phyloP scores from a whole-genome alignment of 2,329 filamentous ascomycete genomes.

The Alternaria incomplexa region DNA sequence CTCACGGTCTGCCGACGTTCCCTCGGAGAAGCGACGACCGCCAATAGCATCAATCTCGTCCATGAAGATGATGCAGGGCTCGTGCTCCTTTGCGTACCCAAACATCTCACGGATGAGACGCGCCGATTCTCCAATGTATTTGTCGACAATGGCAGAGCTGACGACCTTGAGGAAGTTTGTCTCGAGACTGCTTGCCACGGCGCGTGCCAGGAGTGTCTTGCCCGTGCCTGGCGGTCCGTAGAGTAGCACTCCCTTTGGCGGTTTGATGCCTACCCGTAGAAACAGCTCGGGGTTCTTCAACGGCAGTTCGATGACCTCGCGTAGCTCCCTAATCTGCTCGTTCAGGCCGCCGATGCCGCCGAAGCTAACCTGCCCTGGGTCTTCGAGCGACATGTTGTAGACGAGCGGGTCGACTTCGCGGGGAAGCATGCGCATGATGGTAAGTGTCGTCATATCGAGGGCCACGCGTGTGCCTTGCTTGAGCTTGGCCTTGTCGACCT shows the following conservation, averaged over 20 bases:
- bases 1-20: constrained; percentile 95
- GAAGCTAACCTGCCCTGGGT: constrained; percentile 97
- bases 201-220: constrained; percentile 92
- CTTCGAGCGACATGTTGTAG: constrained; percentile 99
- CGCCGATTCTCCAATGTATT: constrained; percentile 98
- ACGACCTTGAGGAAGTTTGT: constrained; percentile 99
- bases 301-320: constrained; percentile 96
- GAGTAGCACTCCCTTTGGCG: constrained; percentile 93
- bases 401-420: constrained; percentile 97
- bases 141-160: constrained; percentile 98
- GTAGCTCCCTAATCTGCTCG: constrained; percentile 95
- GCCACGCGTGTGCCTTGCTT: constrained; percentile 98
- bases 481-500: constrained; percentile 95
- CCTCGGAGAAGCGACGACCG: constrained; percentile 93
- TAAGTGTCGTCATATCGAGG: constrained; percentile 98
- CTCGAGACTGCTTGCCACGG: constrained; percentile 93
- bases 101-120: constrained; percentile 99
- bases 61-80: constrained; percentile 99
- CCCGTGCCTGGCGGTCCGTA: constrained; percentile 97
- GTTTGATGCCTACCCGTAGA: constrained; percentile 95
- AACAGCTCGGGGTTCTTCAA: constrained; percentile 99
- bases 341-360: constrained; percentile 97
- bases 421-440: constrained; percentile 99
- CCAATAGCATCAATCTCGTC: constrained; percentile 99
- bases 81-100: constrained; percentile 98